Evolutionary conservation across 352 stramenopile species (phyloP).

Genomic region (Achlya hypogyna): DNA sequence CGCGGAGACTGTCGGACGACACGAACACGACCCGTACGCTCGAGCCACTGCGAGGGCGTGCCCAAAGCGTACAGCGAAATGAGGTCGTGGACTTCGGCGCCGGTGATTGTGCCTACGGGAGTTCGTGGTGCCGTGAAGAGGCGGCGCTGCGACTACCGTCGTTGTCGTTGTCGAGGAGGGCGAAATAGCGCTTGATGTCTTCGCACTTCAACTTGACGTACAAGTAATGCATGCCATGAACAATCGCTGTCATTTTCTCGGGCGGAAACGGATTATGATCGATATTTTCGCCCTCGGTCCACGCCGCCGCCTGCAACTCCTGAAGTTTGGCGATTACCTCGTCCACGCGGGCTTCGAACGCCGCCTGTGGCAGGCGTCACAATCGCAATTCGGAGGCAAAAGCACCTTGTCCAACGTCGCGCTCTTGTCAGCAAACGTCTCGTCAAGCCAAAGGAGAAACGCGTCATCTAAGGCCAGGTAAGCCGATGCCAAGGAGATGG

Average conservation of each 20-base stretch:
- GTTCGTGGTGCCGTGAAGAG: too few relatives aligned
- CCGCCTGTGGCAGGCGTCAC: background rate
- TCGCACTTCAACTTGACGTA: conserved; percentile 11
- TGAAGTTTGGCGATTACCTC: background rate
- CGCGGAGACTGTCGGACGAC: background rate
- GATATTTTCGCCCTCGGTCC: background rate
- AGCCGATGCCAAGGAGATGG: background rate
- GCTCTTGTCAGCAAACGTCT: background rate
- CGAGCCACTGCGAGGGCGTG: background rate
- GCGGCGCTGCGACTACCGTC: background rate
- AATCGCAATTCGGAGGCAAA: background rate
- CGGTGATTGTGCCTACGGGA: background rate
- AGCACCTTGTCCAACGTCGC: conserved; percentile 3
- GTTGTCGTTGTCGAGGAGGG: conserved; percentile 11
- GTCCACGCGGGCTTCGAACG: background rate
- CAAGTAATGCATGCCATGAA: background rate
- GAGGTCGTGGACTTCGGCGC: background rate
- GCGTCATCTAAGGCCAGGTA: background rate
- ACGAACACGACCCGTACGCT: background rate
- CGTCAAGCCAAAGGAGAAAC: background rate
- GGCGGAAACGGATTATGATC: background rate
- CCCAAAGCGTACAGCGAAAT: background rate
- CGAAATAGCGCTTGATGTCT: conserved; percentile 8
- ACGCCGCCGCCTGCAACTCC: background rate
- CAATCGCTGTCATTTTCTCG: background rate